Base-by-base conservation (phyloP, 768 basidiomycete species). In the Cyclocybe aegerita region DNA sequence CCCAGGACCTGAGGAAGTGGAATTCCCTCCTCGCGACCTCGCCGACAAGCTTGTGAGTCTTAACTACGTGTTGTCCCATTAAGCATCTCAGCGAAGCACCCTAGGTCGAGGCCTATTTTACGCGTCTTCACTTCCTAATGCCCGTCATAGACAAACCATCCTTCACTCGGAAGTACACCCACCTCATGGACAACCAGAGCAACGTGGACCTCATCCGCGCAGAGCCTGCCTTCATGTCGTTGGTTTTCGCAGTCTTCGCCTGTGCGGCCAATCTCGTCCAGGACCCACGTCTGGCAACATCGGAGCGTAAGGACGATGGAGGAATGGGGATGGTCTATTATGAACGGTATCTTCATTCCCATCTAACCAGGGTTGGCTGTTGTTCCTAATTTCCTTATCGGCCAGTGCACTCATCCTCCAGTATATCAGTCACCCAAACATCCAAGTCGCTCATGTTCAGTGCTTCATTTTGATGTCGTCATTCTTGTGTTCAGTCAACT, bases 311-410 rank as follows among this genome's bases (percentile, higher is more conserved):
- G 12, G 88, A 89, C 56, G 88, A 88, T 53, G 90, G 87, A 41
- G 92, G 90, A 14, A 87, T 91, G 81, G 91, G 89, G 29, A 90
- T 92, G 90, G 76, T 89, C 11, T 93, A 84, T 67, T 92, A 92
- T 65, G 91, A 93, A 72, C 84, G 89, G 88, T 91, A 68, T 33
- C 81, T 63, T 35, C 49, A 49, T 41, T 33, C 49, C 53, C 52
- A 48, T 48, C 43, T 42, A 31, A 39, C 15, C 34, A 23, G 38
- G 17, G 37, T 32, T 38, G 30, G 30, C 17, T 50, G 16, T 36
- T 32, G 35, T 37, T 16, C 43, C n/a, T 43, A 30, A 17, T 31
- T 35, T 34, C 14, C 31, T 14, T 46, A 8, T 39, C 9, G 33
- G 35, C 52, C 62, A 95, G 93, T 51, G 90, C 93, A 31, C 80